phyloP scores from a whole-genome alignment of 805 yeast genomes.

The Cephaloascus albidus region DNA sequence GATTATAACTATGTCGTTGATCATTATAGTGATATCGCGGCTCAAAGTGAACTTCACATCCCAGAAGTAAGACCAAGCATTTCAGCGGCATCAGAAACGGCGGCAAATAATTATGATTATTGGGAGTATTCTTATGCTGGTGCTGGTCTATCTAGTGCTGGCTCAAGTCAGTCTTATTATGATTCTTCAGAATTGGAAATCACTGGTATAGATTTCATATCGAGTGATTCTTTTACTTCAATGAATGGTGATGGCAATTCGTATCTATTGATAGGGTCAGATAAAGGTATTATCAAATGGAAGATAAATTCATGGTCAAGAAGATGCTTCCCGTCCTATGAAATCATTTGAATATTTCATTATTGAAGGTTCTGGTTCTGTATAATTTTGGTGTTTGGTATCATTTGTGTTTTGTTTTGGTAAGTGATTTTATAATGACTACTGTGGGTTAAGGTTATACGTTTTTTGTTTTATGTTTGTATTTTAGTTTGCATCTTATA shows the following conservation, averaged over 20 bases:
- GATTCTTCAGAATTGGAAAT: slow-evolving; percentile 36
- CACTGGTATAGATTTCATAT: slow-evolving; percentile 33
- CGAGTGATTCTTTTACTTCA: neutral
- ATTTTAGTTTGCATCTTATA: too few species aligned
- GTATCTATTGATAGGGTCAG: slow-evolving; percentile 50
- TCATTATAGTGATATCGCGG: neutral
- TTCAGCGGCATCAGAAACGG: neutral
- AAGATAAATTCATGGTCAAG: slow-evolving; percentile 56
- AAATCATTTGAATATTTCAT: slow-evolving; percentile 32
- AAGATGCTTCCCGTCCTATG: slow-evolving; percentile 50
- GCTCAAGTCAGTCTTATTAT: neutral
- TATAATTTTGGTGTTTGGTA: too few species aligned
- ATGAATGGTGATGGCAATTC: neutral
- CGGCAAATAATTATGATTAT: neutral
- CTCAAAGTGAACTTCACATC: neutral
- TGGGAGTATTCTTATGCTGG: neutral
- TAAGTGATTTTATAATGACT: too few species aligned
- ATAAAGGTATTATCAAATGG: slow-evolving; percentile 64
- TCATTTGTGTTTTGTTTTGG: too few species aligned
- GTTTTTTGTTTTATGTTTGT: too few species aligned
- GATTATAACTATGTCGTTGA: neutral
- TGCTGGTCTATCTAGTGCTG: too few species aligned
- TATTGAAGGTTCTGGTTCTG: too few species aligned
- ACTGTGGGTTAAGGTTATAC: too few species aligned
- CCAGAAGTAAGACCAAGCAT: too few species aligned